Base-by-base conservation (phyloP, 2,329 filamentous ascomycete species). In the Aspergillus vadensis region DNA sequence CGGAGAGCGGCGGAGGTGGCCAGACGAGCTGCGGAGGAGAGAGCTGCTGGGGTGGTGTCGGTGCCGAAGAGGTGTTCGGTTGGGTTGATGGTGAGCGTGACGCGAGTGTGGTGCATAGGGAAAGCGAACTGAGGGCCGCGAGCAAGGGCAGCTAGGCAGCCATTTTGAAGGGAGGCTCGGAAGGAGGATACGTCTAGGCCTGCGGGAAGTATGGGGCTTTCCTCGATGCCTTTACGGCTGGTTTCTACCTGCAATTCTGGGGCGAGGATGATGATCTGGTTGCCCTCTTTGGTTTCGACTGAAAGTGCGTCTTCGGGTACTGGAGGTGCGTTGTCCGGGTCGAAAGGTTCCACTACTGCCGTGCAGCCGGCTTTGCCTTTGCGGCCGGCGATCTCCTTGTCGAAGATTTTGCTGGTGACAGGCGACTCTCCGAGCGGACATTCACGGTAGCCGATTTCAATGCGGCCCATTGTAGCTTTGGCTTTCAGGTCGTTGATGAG, bases 361-460 rank as follows among this genome's bases (percentile, higher is more conserved):
- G 85, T 88, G 71, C 92, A 96, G 2, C 86, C 86, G 3, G 91
- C 93, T 72, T 88, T 92, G 8, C 91, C 90, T 47, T 85, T 80
- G 70, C 92, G 94, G 48, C 92, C 91, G 6, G 90, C 91, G 19
- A 97, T 86, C 4, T 90, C 86, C 47, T 88, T 89, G 68, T 97
- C 92, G 70, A 92, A 92, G 4, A 87, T 79, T 55, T 85, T 84
- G 23, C 83, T 85, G 39, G 88, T 83, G 0, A 85, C 78, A 0
- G 74, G 72, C 0, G 88, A 88, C 0, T 82, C 69, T 3, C 80
- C 79, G 0, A 87, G 85, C 9, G 95, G 80, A 51, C 88, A 89
- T 78, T 99, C 95, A 57, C 96, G 89, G 77, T 98, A 99, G 67
- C 96, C 92, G 62, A 99, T 97, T 69, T 97, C 91, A 63, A 99